Evolutionary conservation across 345 rosid genomes (phyloP), one percentile per base, ranked within the genome.

Genomic region (Lumnitzera racemosa): DNA sequence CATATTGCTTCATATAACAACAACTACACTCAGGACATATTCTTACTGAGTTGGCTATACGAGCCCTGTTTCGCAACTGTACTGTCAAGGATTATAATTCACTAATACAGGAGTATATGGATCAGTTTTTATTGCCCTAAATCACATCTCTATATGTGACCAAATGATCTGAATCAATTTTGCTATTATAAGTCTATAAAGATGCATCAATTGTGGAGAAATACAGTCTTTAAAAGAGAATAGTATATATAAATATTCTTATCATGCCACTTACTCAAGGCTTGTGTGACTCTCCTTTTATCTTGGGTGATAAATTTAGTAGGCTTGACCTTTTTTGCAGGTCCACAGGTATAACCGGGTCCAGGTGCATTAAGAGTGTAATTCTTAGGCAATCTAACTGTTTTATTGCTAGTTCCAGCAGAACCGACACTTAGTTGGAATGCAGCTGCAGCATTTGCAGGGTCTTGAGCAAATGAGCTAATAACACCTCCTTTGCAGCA

Each of bases 401-500:
- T 89, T 43, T 56, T 89, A 56, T 82, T 84, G 24, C 77, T 78
- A 36, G 90, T 89, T 64, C 98, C 98, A 56, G 97, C 83, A 49
- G 67, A 57, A 27, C 98, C 98, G 15, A 85, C 87, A 46, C 74
- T 85, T 47, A 92, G 51, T 75, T 89, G 98, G 79, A 92, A 92
- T 0, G 96, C 80, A 56, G 88, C 70, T 12, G 53, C 73, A 12
- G 98, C 94, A 0, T 76, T 81, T 12, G 81, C 62, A 1, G 91
- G 90, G 67, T 92, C 97, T 72, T 89, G 98, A 3, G 47, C 87
- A 80, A 67, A 80, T 1, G 98, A 84, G 65, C 78, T 85, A 54
- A 92, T 70, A 12, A 89, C 87, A 15, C 97, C 98, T 11, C 98
- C 98, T 72, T 78, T 82, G 66, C 98, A 92, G 72, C 98, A 92